phyloP scores from a whole-genome alignment of 2,329 filamentous ascomycete species.

The Didymella glomerata region DNA sequence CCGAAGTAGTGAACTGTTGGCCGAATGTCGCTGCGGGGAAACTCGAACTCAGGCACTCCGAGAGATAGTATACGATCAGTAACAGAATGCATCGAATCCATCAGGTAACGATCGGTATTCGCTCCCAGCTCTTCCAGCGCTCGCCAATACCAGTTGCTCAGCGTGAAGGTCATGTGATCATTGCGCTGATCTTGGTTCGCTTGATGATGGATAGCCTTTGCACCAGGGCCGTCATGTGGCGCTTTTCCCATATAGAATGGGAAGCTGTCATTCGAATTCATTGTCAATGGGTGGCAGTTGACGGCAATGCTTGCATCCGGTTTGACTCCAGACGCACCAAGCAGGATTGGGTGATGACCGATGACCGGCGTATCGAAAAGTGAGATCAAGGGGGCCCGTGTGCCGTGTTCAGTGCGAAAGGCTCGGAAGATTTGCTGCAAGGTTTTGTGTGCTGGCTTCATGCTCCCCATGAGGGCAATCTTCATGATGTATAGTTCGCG shows the following conservation, averaged over 20 bases:
- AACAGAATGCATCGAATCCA: neutral
- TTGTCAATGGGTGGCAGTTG: conserved; percentile 42
- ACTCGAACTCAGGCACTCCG: conserved; percentile 7
- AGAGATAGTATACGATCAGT: neutral
- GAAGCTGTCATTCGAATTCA: conserved; percentile 45
- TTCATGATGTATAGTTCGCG: neutral
- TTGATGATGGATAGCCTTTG: conserved; percentile 19
- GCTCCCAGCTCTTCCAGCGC: neutral
- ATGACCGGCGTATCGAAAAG: conserved; percentile 52
- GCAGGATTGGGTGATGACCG: conserved; percentile 42
- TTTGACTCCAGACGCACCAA: conserved; percentile 51
- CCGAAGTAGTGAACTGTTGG: neutral
- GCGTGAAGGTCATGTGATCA: neutral
- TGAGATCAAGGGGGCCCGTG: conserved; percentile 54
- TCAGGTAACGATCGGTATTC: neutral
- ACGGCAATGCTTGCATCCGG: conserved; percentile 15
- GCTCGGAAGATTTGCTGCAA: conserved; percentile 42
- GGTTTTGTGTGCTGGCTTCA: conserved; percentile 14
- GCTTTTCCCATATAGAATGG: conserved; percentile 24
- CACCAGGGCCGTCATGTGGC: conserved; percentile 20
- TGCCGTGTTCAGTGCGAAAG: conserved; percentile 43
- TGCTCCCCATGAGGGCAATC: neutral
- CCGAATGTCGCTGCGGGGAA: conserved; percentile 1
- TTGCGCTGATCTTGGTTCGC: conserved; percentile 23
- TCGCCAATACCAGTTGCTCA: neutral